A percentile compares a stretch with the other conserved stretches of the same genome.
phyloP scores from a whole-genome alignment of 2,329 filamentous ascomycete species.

The Drechmeria coniospora region DNA sequence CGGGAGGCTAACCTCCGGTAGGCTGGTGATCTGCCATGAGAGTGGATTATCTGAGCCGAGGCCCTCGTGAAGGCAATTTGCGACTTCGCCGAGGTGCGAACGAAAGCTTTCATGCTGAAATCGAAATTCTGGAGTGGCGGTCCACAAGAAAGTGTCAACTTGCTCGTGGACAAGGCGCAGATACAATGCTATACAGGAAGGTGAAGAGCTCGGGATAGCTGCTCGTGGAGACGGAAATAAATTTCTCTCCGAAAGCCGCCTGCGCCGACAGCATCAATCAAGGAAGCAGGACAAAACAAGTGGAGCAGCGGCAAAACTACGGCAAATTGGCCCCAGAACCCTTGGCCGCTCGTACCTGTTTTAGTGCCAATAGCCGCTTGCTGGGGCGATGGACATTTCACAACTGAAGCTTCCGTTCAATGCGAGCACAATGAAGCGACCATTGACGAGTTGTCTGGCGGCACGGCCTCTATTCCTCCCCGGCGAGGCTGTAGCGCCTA shows the following conservation, averaged over 20 bases:
- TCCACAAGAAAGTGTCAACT: conserved; percentile 12
- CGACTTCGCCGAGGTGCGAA: conserved; percentile 26
- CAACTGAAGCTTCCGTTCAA: conserved; percentile 7
- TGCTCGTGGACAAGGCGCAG: conserved; percentile 9
- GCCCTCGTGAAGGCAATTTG: conserved; percentile 26
- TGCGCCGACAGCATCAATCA: conserved; percentile 2
- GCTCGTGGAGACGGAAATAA: conserved; percentile 15
- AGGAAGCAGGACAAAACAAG: conserved; percentile 16
- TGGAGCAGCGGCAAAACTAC: conserved; percentile 20
- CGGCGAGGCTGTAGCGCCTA: conserved; percentile 7
- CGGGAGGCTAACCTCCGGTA: conserved; percentile 30
- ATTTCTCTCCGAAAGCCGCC: conserved; percentile 19
- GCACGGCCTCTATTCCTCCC: conserved; percentile 18
- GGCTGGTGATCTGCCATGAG: conserved; percentile 29
- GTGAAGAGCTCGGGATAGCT: conserved; percentile 10
- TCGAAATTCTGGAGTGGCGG: conserved; percentile 10
- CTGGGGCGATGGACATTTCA: conserved; percentile 1
- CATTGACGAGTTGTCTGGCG: conserved; percentile 26
- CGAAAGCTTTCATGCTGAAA: conserved; percentile 29
- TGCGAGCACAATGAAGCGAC: conserved; percentile 27
- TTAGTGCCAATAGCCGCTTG: no score
- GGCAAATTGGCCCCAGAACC: no score
- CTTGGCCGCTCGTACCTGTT: no score
- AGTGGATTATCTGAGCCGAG: conserved; percentile 19
- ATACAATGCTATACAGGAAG: conserved; percentile 1